phyloP scores from a whole-genome alignment of 1,284 basidiomycete species.

The Cutaneotrichosporon sp. region DNA sequence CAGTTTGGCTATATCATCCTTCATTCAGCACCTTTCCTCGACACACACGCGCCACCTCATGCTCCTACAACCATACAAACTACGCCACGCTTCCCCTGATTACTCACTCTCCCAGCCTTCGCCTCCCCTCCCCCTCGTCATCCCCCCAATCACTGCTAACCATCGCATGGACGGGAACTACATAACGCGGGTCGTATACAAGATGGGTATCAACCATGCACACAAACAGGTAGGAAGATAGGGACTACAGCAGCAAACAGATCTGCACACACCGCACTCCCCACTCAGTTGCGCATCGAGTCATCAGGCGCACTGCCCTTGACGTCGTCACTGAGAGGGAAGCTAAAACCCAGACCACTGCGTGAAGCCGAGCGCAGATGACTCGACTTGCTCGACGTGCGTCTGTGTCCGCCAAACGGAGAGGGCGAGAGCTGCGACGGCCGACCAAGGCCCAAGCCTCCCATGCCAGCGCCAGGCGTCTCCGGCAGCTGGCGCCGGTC shows the following conservation, averaged over 20 bases:
- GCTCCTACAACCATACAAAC: too few species aligned
- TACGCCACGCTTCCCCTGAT: too few species aligned
- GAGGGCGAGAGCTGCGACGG: conserved; percentile 36
- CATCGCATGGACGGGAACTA: neutral
- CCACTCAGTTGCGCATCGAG: neutral
- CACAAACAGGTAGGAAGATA: neutral
- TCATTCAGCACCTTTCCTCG: too few species aligned
- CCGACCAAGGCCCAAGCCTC: conserved; percentile 28
- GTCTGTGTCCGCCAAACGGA: conserved; percentile 32
- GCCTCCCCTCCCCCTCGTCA: neutral
- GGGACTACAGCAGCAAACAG: neutral
- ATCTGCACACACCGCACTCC: neutral
- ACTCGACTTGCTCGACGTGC: conserved; percentile 32
- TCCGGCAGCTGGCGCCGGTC: conserved; percentile 19
- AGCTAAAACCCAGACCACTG: conserved; percentile 26
- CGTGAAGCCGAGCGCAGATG: conserved; percentile 40
- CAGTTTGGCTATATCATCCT: too few species aligned
- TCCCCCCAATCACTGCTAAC: neutral
- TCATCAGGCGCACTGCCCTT: conserved; percentile 8
- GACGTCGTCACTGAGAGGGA: conserved; percentile 31
- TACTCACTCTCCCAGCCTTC: neutral
- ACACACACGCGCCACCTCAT: too few species aligned
- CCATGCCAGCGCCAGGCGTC: conserved; percentile 20
- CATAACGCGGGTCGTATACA: neutral
- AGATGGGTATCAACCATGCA: neutral